phyloP scores from a whole-genome alignment of 1,284 basidiomycete species.

The Pterula multifida region DNA sequence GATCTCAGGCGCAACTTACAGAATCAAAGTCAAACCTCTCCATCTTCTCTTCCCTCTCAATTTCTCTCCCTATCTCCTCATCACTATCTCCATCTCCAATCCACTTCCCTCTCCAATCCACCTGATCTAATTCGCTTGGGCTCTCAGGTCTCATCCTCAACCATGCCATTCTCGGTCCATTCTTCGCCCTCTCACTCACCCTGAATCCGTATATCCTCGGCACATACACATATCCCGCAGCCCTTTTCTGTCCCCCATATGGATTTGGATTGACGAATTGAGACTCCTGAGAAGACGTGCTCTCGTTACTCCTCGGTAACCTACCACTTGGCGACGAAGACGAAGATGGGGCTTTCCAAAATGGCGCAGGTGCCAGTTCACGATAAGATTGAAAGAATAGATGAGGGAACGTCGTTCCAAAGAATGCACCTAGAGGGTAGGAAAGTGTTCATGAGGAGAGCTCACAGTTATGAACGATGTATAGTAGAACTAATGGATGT shows the following conservation, averaged over 20 bases:
- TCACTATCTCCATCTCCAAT: conserved; percentile 60
- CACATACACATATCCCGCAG: conserved; percentile 78
- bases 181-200: conserved; percentile 75
- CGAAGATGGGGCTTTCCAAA: conserved; percentile 47
- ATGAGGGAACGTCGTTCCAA: conserved; percentile 96
- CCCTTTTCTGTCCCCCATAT: conserved; percentile 78
- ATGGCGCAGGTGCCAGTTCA: conserved; percentile 79
- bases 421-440: conserved; percentile 78
- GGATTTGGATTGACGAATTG: conserved; percentile 74
- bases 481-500: conserved; percentile 9
- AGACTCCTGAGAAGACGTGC: conserved; percentile 32
- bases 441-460: conserved; percentile 10
- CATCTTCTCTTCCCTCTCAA: conserved; percentile 45
- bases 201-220: conserved; percentile 92
- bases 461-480: not conserved
- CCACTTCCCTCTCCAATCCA: conserved; percentile 83
- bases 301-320: conserved; percentile 38
- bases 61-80: conserved; percentile 51
- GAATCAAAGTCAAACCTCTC: conserved; percentile 65
- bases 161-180: conserved; percentile 96
- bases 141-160: conserved; percentile 75
- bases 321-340: conserved; percentile 25
- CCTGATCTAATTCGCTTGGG: conserved; percentile 70
- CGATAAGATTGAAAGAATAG: conserved; percentile 97
- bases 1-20: conserved; percentile 23